Conservation (phyloP, 129 eudicot species). For the Centella asiatica region DNA sequence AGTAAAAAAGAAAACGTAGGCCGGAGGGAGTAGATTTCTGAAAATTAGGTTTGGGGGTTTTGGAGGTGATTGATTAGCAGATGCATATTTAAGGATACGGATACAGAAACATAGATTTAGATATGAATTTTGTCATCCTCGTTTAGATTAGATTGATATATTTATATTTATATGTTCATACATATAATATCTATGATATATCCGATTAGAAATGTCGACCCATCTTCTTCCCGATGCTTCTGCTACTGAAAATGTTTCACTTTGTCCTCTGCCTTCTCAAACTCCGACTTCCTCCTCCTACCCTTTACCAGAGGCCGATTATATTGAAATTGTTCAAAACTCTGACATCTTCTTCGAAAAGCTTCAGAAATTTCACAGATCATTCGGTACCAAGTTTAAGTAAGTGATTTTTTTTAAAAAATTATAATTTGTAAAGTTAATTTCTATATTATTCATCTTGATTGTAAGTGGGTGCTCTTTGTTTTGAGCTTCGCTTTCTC, state of each 20-base stretch:
- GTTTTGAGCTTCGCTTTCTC: too few species aligned
- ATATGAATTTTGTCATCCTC: too few species aligned
- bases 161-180: too few species aligned
- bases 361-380: constrained; percentile 54
- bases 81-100: too few species aligned
- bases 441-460: neutral
- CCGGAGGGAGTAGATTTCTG: too few species aligned
- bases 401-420: constrained; percentile 16
- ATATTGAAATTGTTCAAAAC: constrained; percentile 44
- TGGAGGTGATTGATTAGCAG: too few species aligned
- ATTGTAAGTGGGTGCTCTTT: neutral
- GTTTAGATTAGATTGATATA: too few species aligned
- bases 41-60: too few species aligned
- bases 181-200: neutral
- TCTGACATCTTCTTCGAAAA: constrained; percentile 51
- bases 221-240: neutral
- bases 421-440: neutral
- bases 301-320: constrained; percentile 67
- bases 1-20: too few species aligned
- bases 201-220: constrained; percentile 6
- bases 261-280: neutral
- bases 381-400: constrained; percentile 62
- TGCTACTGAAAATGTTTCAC: neutral
- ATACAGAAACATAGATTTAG: too few species aligned
- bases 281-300: constrained; percentile 14